A percentile compares a stretch with the other conserved stretches of the same genome.
These are phyloP conservation scores for Solanum stenotomum DNA, from an alignment of 257 asterid genomes.

Conservation along the genomic window DNA sequence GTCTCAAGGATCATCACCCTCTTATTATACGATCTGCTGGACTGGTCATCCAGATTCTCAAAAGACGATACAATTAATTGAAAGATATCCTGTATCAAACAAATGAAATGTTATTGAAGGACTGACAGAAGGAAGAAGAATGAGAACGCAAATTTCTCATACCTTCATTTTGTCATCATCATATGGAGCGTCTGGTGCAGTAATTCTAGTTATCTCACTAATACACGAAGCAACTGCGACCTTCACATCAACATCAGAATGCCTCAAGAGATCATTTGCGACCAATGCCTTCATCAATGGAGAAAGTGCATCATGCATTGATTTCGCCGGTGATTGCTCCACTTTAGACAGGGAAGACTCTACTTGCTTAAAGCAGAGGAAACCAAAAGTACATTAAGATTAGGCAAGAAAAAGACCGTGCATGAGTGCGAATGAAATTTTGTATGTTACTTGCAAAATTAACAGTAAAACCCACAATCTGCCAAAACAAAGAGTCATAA, in stretches of 20 bases:
- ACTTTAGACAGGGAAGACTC: slow-evolving; percentile 65
- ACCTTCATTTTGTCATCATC: slow-evolving; percentile 97
- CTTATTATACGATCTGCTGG: slow-evolving; percentile 69
- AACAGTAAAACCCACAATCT: not conserved
- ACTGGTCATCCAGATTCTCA: slow-evolving; percentile 53
- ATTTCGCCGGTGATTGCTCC: slow-evolving; percentile 86
- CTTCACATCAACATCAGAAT: slow-evolving; percentile 71
- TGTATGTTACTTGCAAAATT: not conserved
- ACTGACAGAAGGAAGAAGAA: not conserved
- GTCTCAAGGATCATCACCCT: slow-evolving; percentile 84
- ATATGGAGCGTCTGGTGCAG: slow-evolving; percentile 98
- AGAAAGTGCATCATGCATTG: slow-evolving; percentile 63
- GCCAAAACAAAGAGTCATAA: not conserved
- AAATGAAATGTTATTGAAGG: slow-evolving; percentile 11
- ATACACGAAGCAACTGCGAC: slow-evolving; percentile 92
- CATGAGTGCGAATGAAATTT: not conserved
- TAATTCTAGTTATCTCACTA: slow-evolving; percentile 92
- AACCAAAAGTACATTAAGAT: not conserved
- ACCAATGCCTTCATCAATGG: slow-evolving; percentile 61
- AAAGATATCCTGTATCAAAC: slow-evolving; percentile 60
- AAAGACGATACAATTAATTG: slow-evolving; percentile 87
- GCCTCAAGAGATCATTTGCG: slow-evolving; percentile 51
- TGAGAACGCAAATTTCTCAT: not conserved
- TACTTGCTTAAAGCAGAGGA: slow-evolving; percentile 29
- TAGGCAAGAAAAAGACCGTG: not conserved